These are phyloP conservation scores for Melampsora medusae DNA, from an alignment of 1,284 basidiomycete genomes.

Conservation along the genomic window DNA sequence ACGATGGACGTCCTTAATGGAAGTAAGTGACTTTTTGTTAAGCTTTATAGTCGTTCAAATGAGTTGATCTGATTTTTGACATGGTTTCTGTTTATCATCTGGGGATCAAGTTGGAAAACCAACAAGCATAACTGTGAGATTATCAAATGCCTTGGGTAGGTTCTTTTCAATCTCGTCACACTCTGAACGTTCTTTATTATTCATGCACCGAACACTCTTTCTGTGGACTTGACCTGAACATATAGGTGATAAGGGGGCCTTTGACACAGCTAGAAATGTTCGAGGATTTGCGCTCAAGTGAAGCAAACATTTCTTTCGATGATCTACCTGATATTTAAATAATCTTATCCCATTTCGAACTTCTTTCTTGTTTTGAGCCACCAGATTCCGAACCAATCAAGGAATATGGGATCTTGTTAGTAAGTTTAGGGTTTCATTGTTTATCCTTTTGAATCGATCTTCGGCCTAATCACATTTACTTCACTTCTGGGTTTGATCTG, in stretches of 20 bases:
- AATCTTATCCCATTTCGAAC: not conserved
- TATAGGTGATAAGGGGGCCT: slow-evolving; percentile 26
- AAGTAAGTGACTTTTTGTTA: slow-evolving; percentile 11
- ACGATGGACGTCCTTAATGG: slow-evolving; percentile 22
- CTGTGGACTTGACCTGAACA: not conserved
- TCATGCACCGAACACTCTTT: not conserved
- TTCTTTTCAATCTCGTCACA: not conserved
- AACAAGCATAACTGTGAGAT: slow-evolving; percentile 19
- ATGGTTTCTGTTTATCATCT: not conserved
- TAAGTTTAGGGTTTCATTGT: not conserved
- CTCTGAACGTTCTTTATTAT: not conserved
- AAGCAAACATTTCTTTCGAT: not conserved
- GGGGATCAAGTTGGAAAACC: slow-evolving; percentile 3
- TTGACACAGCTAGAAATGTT: slow-evolving; percentile 39
- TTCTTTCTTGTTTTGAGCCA: not conserved
- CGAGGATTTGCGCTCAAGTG: slow-evolving; percentile 37
- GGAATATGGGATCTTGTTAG: slow-evolving; percentile 32
- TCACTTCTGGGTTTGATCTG: not conserved
- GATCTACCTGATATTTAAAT: not conserved
- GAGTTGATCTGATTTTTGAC: not conserved
- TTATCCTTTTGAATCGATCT: not conserved
- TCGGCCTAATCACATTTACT: not conserved
- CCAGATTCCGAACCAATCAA: slow-evolving; percentile 22
- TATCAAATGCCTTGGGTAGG: slow-evolving; percentile 37
- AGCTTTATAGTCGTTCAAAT: not conserved